Evolutionary conservation across 495 filamentous ascomycete genomes (phyloP).

Genomic region (Xylaria palmicola): DNA sequence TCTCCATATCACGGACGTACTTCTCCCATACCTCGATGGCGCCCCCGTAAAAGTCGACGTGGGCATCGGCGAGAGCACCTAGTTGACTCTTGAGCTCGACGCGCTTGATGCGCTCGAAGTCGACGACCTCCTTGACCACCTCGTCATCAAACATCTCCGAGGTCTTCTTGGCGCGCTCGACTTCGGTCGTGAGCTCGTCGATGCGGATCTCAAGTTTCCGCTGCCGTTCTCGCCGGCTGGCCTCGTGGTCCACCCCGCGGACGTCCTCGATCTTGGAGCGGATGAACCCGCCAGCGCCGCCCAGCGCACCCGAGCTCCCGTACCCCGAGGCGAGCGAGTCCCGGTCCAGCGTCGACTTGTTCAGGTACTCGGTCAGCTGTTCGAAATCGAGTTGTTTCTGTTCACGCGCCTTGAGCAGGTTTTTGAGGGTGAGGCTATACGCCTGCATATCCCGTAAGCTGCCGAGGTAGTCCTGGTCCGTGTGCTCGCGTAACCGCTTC

Average conservation of each 20-base stretch:
- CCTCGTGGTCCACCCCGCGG: constrained; percentile 94
- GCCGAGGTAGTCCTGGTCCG: constrained; percentile 92
- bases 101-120: constrained; percentile 95
- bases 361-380: constrained; percentile 90
- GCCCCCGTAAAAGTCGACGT: constrained; percentile 81
- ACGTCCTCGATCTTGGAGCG: constrained; percentile 95
- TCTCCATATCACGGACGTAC: constrained; percentile 87
- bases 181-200: constrained; percentile 82
- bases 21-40: constrained; percentile 84
- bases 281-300: constrained; percentile 81
- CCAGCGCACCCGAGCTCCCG: constrained; percentile 54
- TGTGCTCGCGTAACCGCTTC: constrained; percentile 78
- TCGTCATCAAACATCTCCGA: constrained; percentile 92
- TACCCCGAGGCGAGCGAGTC: constrained; percentile 75
- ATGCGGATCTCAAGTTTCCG: constrained; percentile 90
- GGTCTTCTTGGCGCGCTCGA: constrained; percentile 78
- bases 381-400: constrained; percentile 98
- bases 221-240: constrained; percentile 77
- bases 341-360: constrained; percentile 82
- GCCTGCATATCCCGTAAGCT: constrained; percentile 90
- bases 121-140: constrained; percentile 84
- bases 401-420: constrained; percentile 87
- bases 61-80: constrained; percentile 75
- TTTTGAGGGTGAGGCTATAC: constrained; percentile 80
- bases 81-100: constrained; percentile 88